Base-by-base conservation (phyloP, 768 basidiomycete genomes). In the Tricholoma terreum region DNA sequence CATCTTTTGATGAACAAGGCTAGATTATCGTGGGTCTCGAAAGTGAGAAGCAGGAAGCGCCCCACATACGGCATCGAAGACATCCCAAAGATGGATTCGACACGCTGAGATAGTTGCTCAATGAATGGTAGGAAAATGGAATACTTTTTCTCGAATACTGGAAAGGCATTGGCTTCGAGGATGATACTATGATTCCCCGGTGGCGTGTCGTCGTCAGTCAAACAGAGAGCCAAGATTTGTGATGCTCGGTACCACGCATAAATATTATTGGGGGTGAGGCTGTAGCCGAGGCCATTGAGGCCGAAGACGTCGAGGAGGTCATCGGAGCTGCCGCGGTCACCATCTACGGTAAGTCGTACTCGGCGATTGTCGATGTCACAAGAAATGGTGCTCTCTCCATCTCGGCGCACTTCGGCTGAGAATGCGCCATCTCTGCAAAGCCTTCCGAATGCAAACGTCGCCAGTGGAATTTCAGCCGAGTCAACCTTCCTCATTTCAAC, bases 341-440 rank as follows among this genome's bases (percentile, higher is more conserved):
- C 22, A 15, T 17, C 24, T 24, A 54, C 8, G 36, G 53, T 54
- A 6, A 54, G 42, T 31, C n/a, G 53, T 11, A 54, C 53, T 33
- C 40, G 42, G 53, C 53, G 53, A 45, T 54, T 54, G 27, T 43
- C 40, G 40, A 54, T 24, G 12, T 54, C 53, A 36, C 53, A 54
- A 54, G 42, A 54, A 17, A 54, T 12, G 6, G 53, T 54, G 30
- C 53, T 31, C 15, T 21, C 12, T 45, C 53, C 42, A 14, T 43
- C 42, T 54, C 42, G 30, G 11, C 40, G 53, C 21, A 43, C 53
- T 54, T 54, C 53, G 24, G 21, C n/a, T 21, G 53, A 54, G 17
- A 54, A 54, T 19, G 10, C 10, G 14, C 40, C 40, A 19, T 54
- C 53, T 31, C 53, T 54, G 53, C 53, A 54, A 45, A 54, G 53